Base-by-base conservation (phyloP, 495 filamentous ascomycete genomes). In the Staphylotrichum longicolle region DNA sequence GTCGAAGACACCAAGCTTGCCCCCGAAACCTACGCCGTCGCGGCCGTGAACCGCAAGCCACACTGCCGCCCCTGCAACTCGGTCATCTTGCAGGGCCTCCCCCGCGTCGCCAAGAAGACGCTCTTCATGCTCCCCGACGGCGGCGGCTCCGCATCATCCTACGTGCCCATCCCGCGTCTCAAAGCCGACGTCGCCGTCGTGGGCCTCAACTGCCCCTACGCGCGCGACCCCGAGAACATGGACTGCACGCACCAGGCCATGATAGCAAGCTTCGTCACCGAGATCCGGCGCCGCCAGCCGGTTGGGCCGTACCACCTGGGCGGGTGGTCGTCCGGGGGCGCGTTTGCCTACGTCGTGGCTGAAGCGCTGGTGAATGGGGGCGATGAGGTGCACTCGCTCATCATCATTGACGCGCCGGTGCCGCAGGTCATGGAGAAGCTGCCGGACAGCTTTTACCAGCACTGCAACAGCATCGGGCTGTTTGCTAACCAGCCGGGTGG, bases 291-390 rank as follows among this genome's bases (percentile, higher is more conserved):
- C 0, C 72, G 77, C 11, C 84, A 84, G 63, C 78, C 82, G 2
- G 39, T 67, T 1, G 86, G 86, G 0, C 86, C 86, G 0, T 89
- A 88, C 59, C 54, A 74, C 46, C 61, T 89, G 5, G 84, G 79
- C 30, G 86, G 86, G 14, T 93, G 90, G 90, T 89, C 86, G 20
- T 87, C 86, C 11, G 90, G 90, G 54, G 90, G 90, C 35, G 86
- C 88, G 47, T 82, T 88, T 64, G 89, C 89, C 7, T 93, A 86
- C 67, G 87, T 90, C 57, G 83, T 84, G 32, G 82, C 82, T 7
- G 78, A 78, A 15, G 82, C 87, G 54, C 74, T 91, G 9, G 76
- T 86, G 61, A 71, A 75, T 32, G 56, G 57, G 40, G 86, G 84
- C 14, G 84, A 90, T 62, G 66, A 68, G 27, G 84, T 91, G 52